These are phyloP conservation scores for Saturnispora halmiae DNA, from an alignment of 805 yeast genomes.

Conservation along the genomic window DNA sequence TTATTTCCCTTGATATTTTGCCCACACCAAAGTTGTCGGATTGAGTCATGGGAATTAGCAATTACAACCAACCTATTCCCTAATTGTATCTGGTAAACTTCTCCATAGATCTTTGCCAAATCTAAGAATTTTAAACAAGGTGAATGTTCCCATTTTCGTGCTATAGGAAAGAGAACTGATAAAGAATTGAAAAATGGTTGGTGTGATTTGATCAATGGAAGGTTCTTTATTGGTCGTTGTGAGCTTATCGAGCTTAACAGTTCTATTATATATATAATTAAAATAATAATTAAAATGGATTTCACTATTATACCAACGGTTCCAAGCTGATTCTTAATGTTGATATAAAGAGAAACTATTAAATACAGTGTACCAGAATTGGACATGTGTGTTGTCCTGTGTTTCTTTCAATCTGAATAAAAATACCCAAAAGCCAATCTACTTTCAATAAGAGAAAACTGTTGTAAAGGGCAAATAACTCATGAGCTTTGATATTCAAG, in stretches of 20 bases:
- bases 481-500: too few relatives aligned
- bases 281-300: too few relatives aligned
- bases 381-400: too few relatives aligned
- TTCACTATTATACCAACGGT: too few relatives aligned
- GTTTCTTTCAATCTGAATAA: too few relatives aligned
- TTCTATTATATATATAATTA: neutral
- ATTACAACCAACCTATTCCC: constrained; percentile 52
- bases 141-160: constrained; percentile 15
- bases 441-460: too few relatives aligned
- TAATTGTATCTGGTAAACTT: constrained; percentile 52
- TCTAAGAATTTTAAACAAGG: constrained; percentile 41
- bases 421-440: too few relatives aligned
- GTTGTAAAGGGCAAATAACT: too few relatives aligned
- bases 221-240: constrained; percentile 16
- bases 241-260: neutral
- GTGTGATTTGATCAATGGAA: constrained; percentile 16
- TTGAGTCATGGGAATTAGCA: constrained; percentile 55
- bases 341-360: too few relatives aligned
- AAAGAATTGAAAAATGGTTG: constrained; percentile 25
- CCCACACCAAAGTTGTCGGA: constrained; percentile 43
- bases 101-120: constrained; percentile 38
- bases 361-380: too few relatives aligned
- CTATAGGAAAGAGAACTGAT: constrained; percentile 21
- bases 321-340: too few relatives aligned
- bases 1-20: constrained; percentile 41